Percentiles rank a stretch among this genome's conserved stretches.
Evolutionary conservation across 805 yeast species (phyloP).

Genomic region (Candida ascalaphidarum): DNA sequence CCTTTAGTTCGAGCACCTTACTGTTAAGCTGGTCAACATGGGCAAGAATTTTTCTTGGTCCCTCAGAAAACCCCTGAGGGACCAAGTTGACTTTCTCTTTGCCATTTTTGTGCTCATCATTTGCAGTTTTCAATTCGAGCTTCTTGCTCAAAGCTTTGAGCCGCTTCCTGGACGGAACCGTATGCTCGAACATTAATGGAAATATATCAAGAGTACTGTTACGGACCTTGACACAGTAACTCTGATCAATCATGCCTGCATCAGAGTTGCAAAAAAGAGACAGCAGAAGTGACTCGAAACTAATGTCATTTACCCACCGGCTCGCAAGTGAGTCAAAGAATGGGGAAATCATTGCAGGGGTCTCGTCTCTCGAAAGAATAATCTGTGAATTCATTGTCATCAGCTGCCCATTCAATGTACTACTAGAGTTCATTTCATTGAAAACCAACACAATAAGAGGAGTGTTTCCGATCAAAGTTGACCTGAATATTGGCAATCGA

Average conservation of each 20-base stretch:
- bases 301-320: conserved; percentile 27
- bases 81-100: too few relatives aligned
- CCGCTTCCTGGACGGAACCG: too few relatives aligned
- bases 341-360: conserved; percentile 2
- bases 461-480: conserved; percentile 9
- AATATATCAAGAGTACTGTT: conserved; percentile 15
- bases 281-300: conserved; percentile 24
- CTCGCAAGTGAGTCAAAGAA: conserved; percentile 36
- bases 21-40: too few relatives aligned
- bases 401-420: too few relatives aligned
- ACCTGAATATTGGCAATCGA: conserved; percentile 20
- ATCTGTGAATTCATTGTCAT: too few relatives aligned
- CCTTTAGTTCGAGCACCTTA: too few relatives aligned
- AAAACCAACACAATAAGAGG: conserved; percentile 34
- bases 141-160: too few relatives aligned
- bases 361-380: too few relatives aligned
- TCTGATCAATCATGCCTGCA: conserved; percentile 6
- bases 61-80: too few relatives aligned
- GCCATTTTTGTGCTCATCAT: too few relatives aligned
- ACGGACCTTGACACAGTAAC: conserved; percentile 32
- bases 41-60: too few relatives aligned
- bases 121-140: too few relatives aligned
- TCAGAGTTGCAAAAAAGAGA: conserved; percentile 37
- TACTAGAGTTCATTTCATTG: conserved; percentile 1
- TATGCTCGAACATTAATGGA: conserved; percentile 10